Evolutionary conservation across 2,329 filamentous ascomycete genomes (phyloP).

Genomic region (Fusarium sp.): DNA sequence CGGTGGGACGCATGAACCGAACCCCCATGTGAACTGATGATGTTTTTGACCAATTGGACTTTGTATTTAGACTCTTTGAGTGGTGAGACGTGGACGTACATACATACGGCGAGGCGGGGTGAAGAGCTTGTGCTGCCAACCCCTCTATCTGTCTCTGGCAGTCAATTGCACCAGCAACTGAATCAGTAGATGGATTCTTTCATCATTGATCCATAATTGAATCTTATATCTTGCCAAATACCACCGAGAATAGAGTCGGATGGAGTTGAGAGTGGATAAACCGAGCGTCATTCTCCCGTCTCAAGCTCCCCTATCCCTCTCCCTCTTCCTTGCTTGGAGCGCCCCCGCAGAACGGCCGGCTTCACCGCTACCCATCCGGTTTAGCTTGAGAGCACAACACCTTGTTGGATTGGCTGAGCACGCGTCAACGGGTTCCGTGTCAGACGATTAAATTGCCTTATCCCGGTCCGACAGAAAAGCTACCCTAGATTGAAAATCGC

Average conservation of each 20-base stretch:
- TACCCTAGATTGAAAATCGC: conserved; percentile 15
- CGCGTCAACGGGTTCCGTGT: conserved; percentile 24
- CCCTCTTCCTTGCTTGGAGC: conserved; percentile 14
- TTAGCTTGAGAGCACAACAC: background rate
- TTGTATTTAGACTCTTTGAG: background rate
- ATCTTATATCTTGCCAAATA: conserved; percentile 19
- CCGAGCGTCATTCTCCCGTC: conserved; percentile 33
- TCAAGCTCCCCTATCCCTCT: background rate
- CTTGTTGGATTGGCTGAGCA: conserved; percentile 8
- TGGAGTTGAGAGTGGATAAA: conserved; percentile 25
- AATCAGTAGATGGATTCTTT: background rate
- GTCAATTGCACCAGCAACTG: background rate
- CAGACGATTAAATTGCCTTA: background rate
- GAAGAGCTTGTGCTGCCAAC: background rate
- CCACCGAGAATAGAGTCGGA: conserved; percentile 30
- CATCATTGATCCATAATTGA: conserved; percentile 24
- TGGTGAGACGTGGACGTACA: conserved; percentile 3
- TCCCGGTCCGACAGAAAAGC: conserved; percentile 19
- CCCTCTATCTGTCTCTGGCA: background rate
- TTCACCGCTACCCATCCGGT: conserved; percentile 23
- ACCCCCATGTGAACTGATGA: too few relatives aligned
- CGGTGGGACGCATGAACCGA: conserved; percentile 23
- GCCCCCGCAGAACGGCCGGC: conserved; percentile 34
- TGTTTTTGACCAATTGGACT: background rate
- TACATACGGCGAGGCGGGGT: background rate